Percentiles rank a stretch among this genome's conserved stretches.
These are phyloP conservation scores for Coffea humblotiana DNA, from an alignment of 305 asterid species.

Conservation along the genomic window DNA sequence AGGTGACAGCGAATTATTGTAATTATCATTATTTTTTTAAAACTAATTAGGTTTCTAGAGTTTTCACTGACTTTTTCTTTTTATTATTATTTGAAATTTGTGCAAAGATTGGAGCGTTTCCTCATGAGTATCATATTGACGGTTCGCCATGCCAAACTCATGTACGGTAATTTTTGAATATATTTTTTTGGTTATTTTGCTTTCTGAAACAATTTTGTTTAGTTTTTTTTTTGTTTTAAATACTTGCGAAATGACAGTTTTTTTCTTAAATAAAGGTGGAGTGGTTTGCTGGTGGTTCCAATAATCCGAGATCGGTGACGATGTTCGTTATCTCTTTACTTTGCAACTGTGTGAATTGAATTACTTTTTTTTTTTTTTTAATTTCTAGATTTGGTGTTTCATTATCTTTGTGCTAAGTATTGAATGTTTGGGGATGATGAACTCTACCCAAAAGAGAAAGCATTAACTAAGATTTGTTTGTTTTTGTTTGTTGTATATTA, in stretches of 20 bases:
- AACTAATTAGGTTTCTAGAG: background rate
- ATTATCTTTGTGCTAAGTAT: background rate
- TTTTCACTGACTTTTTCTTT: background rate
- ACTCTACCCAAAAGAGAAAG: no score
- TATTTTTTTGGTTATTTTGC: background rate
- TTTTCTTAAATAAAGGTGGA: slow-evolving; percentile 19
- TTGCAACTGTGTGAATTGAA: background rate
- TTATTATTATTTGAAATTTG: slow-evolving; percentile 16
- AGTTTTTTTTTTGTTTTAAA: background rate
- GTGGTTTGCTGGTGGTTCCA: slow-evolving; percentile 20
- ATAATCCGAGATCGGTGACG: background rate
- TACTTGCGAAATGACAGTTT: background rate
- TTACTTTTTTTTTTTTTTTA: background rate
- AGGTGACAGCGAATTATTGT: slow-evolving; percentile 35
- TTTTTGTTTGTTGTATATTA: no score
- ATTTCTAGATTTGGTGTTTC: background rate
- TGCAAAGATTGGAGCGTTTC: slow-evolving; percentile 57
- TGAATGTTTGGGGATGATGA: background rate
- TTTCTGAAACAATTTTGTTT: background rate
- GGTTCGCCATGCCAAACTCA: slow-evolving; percentile 72
- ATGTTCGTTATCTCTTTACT: background rate
- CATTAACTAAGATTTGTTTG: no score
- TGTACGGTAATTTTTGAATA: slow-evolving; percentile 40
- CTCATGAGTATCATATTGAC: slow-evolving; percentile 65
- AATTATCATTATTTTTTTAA: background rate